Base-by-base conservation (phyloP, 2,329 filamentous ascomycete genomes). In the Colletotrichum agaves region DNA sequence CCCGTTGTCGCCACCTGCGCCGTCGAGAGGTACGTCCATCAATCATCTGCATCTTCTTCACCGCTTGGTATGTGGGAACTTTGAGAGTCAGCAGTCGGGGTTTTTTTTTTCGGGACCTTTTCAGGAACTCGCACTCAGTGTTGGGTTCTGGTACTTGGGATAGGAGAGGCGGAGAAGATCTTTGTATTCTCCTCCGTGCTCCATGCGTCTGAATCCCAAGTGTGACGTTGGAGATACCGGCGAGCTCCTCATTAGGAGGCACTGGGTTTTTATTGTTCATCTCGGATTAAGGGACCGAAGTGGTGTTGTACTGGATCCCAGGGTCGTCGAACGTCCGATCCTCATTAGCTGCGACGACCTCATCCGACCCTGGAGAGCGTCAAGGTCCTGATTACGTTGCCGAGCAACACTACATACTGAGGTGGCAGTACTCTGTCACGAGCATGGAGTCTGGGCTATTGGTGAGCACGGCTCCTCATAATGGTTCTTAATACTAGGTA, bases 211-310 rank as follows among this genome's bases (percentile, higher is more conserved):
- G 53, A 49, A 44, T 72, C 67, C 44, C 69, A 72, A 23, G 52
- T 69, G 52, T 69, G 56, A 73, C 70, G 44, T 72, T 70, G 60
- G 61, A 71, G 41, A 67, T 67, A 17, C 70, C 56, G 13, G 64
- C 68, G 31, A 69, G 46, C 27, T 72, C 70, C 11, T 63, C 39
- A 11, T 67, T 49, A 0, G 71, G 71, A 6, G 71, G 69, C 37
- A 57, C 52, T 74, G 73, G 4, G 59, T 70, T 8, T 8, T 72
- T 61, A 46, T 71, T 69, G 23, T 72, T 72, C 49, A 78, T 70
- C 17, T 70, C 73, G 2, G 69, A 70, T 39, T 77, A 76, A 1
- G 74, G 74, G 2, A 71, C 64, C 0, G 77, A 77, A 2, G 67
- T 75, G 41, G 77, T 72, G 23, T 75, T 74, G 63, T 71, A 74